A percentile compares a stretch with the other conserved stretches of the same genome.
Conservation (phyloP, 192 early-diverging fungal genomes). For the Lobosporangium transversale region DNA sequence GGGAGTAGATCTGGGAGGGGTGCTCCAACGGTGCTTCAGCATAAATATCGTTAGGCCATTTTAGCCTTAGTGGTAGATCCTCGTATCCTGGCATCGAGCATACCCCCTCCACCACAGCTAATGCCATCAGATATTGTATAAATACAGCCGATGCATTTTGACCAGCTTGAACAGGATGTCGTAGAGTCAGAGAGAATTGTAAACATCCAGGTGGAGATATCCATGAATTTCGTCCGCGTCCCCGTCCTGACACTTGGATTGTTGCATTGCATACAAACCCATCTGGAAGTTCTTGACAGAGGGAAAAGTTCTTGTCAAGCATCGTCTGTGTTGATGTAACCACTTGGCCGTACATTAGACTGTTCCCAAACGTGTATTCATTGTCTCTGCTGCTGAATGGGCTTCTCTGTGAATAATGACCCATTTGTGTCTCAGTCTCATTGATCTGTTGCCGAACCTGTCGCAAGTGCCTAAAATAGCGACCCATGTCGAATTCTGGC, state of each 20-base stretch:
- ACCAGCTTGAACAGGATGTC: conserved; percentile 65
- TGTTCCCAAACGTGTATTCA: conserved; percentile 66
- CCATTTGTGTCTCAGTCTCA: not conserved
- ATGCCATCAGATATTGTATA: conserved; percentile 90
- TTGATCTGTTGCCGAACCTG: conserved; percentile 52
- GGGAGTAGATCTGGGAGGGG: conserved; percentile 31
- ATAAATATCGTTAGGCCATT: conserved; percentile 99
- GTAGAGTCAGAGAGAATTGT: conserved; percentile 83
- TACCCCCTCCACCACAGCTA: conserved; percentile 89
- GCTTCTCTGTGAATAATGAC: not conserved
- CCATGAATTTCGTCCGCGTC: conserved; percentile 95
- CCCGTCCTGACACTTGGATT: conserved; percentile 85
- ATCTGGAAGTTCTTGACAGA: conserved; percentile 74
- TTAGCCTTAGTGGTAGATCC: conserved; percentile 85
- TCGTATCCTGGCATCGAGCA: conserved; percentile 76
- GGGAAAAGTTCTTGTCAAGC: conserved; percentile 85
- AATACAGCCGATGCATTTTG: conserved; percentile 76
- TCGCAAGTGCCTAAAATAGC: conserved; percentile 61
- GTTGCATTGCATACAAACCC: conserved; percentile 86
- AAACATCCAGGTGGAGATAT: conserved; percentile 94
- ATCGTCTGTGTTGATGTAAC: conserved; percentile 93
- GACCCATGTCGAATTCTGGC: conserved; percentile 68
- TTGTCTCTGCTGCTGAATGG: not conserved
- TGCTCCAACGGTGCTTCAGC: conserved; percentile 58
- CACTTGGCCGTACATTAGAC: conserved; percentile 81